Percentiles rank a stretch among this genome's conserved stretches.
Evolutionary conservation across 345 rosid species (phyloP).

Genomic region (Garcia nutans): DNA sequence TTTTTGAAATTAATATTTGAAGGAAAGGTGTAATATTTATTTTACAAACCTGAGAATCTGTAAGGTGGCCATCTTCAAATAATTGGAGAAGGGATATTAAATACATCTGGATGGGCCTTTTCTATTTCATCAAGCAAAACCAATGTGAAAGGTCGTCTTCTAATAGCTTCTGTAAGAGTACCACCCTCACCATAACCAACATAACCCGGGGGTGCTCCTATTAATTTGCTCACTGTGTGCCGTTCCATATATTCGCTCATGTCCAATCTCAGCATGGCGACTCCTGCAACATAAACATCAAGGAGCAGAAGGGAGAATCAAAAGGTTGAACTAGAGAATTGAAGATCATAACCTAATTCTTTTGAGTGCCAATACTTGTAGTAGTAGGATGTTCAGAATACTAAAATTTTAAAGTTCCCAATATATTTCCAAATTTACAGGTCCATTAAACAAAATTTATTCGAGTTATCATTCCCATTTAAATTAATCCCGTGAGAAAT

Average conservation of each 20-base stretch:
- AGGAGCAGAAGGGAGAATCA: slow-evolving; percentile 10
- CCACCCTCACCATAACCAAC: slow-evolving; percentile 95
- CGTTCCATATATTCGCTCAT: slow-evolving; percentile 99
- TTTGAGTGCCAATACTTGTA: not conserved
- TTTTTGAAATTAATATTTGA: not conserved
- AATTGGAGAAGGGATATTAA: slow-evolving; percentile 96
- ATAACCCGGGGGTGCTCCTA: slow-evolving; percentile 97
- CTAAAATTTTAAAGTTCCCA: not conserved
- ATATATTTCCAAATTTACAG: not conserved
- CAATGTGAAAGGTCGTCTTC: slow-evolving; percentile 86
- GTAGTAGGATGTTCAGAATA: not conserved
- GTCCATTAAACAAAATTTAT: not conserved
- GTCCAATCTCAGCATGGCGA: slow-evolving; percentile 91
- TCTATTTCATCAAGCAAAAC: slow-evolving; percentile 58
- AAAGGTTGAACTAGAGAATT: slow-evolving; percentile 4
- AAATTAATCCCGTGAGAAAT: no score
- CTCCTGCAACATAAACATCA: slow-evolving; percentile 51
- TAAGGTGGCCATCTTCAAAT: slow-evolving; percentile 96
- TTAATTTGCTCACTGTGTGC: slow-evolving; percentile 88
- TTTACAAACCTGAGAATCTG: slow-evolving; percentile 85
- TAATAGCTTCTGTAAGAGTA: slow-evolving; percentile 89
- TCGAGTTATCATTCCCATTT: no score
- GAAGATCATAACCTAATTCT: not conserved
- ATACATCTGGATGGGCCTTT: slow-evolving; percentile 85
- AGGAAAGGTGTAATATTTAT: not conserved